Evolutionary conservation across 768 basidiomycete species (phyloP).

Genomic region (Lentinula detonsa): DNA sequence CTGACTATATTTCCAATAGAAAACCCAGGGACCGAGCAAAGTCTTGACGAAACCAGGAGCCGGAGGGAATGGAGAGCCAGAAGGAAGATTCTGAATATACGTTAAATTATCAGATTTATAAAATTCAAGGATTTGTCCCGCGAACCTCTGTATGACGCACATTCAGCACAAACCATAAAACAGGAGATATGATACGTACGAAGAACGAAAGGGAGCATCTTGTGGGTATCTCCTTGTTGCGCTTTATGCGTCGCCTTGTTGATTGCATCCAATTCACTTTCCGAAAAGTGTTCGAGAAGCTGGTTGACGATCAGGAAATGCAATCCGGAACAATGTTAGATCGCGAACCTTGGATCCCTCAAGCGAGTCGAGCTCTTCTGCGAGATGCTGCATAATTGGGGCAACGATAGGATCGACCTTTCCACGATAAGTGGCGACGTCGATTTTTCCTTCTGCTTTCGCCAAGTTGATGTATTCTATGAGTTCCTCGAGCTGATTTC

Average conservation of each 20-base stretch:
- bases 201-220: constrained; percentile 9
- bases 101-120: not conserved
- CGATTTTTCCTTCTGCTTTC: not conserved
- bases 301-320: not conserved
- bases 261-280: constrained; percentile 8
- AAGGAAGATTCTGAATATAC: constrained; percentile 5
- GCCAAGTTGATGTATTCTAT: constrained; percentile 5
- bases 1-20: constrained; percentile 10
- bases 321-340: too few species aligned
- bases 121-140: not conserved
- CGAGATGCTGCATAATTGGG: constrained; percentile 9
- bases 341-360: constrained; percentile 2
- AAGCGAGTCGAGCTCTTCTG: constrained; percentile 9
- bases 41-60: constrained; percentile 10
- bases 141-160: constrained; percentile 1
- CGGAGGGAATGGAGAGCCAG: constrained; percentile 9
- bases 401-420: constrained; percentile 8
- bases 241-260: constrained; percentile 6
- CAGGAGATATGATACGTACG: constrained; percentile 2
- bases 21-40: constrained; percentile 9
- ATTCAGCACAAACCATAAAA: not conserved
- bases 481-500: constrained; percentile 1
- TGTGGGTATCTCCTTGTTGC: constrained; percentile 1
- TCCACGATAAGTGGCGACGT: constrained; percentile 1
- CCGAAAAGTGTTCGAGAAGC: constrained; percentile 9